These are phyloP conservation scores for Lactarius psammicola DNA, from an alignment of 768 basidiomycete species.

Conservation along the genomic window DNA sequence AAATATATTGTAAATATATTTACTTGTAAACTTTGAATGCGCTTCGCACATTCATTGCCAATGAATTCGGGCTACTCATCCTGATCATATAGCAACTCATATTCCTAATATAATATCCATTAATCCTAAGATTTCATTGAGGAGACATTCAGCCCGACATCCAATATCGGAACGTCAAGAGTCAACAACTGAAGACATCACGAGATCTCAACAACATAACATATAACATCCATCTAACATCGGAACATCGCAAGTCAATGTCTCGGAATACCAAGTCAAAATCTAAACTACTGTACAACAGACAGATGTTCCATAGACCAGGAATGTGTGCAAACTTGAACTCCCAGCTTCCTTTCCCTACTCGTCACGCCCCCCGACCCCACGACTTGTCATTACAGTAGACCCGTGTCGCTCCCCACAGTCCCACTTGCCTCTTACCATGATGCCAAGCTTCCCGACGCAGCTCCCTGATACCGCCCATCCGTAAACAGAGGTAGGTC, in stretches of 20 bases:
- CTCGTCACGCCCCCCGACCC: no score
- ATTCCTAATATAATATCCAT: neutral
- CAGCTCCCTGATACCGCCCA: no score
- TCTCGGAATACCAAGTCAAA: no score
- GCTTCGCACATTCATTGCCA: neutral
- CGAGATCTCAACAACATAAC: conserved; percentile 1
- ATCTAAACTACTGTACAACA: no score
- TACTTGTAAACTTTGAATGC: neutral
- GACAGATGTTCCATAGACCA: no score
- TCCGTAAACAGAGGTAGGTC: no score
- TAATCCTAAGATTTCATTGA: neutral
- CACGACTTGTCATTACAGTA: no score
- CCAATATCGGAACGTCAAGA: neutral
- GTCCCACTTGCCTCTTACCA: no score
- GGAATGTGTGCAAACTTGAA: no score
- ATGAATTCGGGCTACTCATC: neutral
- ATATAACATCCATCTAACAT: neutral
- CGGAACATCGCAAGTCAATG: neutral
- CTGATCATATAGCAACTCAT: neutral
- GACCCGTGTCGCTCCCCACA: no score
- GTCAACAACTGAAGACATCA: conserved; percentile 1
- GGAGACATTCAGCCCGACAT: neutral
- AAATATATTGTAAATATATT: neutral
- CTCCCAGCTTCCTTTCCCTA: no score
- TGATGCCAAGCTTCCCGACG: no score